phyloP scores from a whole-genome alignment of 768 basidiomycete genomes.

The Agaricus sinodeliciosus region DNA sequence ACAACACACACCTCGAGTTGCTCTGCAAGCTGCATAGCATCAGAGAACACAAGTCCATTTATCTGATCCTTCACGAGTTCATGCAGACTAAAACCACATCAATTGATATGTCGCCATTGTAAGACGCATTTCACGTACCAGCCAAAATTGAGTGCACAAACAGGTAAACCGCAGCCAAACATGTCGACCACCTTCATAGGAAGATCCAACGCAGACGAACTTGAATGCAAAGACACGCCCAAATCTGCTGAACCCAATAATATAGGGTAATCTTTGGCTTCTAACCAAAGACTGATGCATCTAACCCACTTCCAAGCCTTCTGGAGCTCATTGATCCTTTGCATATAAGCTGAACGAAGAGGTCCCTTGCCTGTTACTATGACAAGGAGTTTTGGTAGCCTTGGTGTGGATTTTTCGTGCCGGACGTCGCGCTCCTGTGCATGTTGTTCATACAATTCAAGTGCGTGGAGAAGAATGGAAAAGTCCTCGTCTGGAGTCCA shows the following conservation, averaged over 20 bases:
- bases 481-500: conserved; percentile 99
- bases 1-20: conserved; percentile 58
- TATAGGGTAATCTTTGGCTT: conserved; percentile 83
- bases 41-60: conserved; percentile 79
- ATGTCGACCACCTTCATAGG: conserved; percentile 99
- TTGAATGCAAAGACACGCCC: conserved; percentile 86
- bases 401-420: background rate
- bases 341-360: conserved; percentile 67
- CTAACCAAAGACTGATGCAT: conserved; percentile 82
- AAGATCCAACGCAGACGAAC: conserved; percentile 84
- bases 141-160: conserved; percentile 80
- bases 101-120: background rate
- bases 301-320: conserved; percentile 70
- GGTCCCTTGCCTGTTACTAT: conserved; percentile 92
- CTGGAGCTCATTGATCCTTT: conserved; percentile 51
- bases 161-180: conserved; percentile 96
- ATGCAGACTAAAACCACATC: conserved; percentile 45
- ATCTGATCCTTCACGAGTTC: conserved; percentile 82
- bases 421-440: conserved; percentile 26
- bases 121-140: conserved; percentile 48
- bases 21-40: conserved; percentile 57
- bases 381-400: conserved; percentile 72
- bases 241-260: conserved; percentile 88
- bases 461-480: conserved; percentile 68
- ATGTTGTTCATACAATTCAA: conserved; percentile 61